Base-by-base conservation (phyloP, 805 yeast species). In the Candida nitratophila region DNA sequence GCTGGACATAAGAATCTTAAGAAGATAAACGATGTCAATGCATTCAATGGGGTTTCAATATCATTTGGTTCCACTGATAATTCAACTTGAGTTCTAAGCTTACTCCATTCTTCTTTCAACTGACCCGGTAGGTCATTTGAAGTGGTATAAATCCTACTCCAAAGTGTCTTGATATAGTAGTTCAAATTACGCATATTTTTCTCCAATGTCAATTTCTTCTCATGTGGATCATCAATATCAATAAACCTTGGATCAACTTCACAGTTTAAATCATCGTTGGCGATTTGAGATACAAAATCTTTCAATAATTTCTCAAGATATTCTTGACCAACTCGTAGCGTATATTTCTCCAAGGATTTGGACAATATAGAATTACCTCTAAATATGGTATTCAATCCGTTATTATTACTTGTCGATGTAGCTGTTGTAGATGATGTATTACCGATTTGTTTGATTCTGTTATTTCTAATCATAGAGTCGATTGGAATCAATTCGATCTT, bases 1-100 rank as follows among this genome's bases (percentile, higher is more conserved):
- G 96, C 96, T 0, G 99, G 98, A 54, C 96, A 89, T 50, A 89
- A 76, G 61, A 83, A 86, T 47, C 96, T 69, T 47, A 91, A 65
- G 59, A 91, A 93, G 12, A 91, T 66, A 54, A 93, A 86, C 1
- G 96, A 89, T 19, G 93, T 76, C 29, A 90, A 65, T 41, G 95
- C 85, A 55, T 89, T 83, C 46, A 83, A 67, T 0, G 88, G 74
- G 10, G 68, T 57, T 6, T 62, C 65, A 0, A 45, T 41, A 53
- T 81, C 83, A 14, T 65, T 70, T 1, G 81, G 78, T 49, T 75
- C 79, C 47, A 78, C 71, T 11, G 77, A 76, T 35, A 77, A 59
- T 52, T 83, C 95, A 21, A 87, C 76, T 48, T 77, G 79, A 21
- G 68, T 69, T 44, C 96, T 61, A 44, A 88, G 70, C 24, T 73